A percentile compares a stretch with the other conserved stretches of the same genome.
phyloP scores from a whole-genome alignment of 2,329 filamentous ascomycete genomes.

The Metarhizium anisopliae region DNA sequence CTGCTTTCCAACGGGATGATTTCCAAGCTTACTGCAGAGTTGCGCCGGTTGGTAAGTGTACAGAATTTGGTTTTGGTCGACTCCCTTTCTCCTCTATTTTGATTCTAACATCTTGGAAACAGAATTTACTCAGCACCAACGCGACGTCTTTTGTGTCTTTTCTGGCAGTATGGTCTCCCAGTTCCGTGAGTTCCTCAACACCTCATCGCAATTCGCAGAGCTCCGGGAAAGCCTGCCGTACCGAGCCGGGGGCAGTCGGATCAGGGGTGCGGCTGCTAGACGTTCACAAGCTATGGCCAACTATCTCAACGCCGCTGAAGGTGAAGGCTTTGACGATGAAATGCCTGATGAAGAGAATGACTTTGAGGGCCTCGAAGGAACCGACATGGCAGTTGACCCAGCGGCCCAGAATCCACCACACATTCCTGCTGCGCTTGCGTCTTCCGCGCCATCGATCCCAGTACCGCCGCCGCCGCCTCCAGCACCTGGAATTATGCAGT shows the following conservation, averaged over 20 bases:
- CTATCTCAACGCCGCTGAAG: conserved; percentile 16
- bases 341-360: conserved; percentile 36
- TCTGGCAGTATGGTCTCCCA: conserved; percentile 74
- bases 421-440: conserved; percentile 6
- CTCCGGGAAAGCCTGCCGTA: conserved; percentile 25
- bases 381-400: conserved; percentile 28
- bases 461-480: conserved; percentile 20
- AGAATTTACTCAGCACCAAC: conserved; percentile 94
- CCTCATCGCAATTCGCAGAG: conserved; percentile 36
- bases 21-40: conserved; percentile 78
- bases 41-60: conserved; percentile 58
- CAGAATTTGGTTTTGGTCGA: not conserved
- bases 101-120: not conserved
- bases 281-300: conserved; percentile 11
- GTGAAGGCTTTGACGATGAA: conserved; percentile 32
- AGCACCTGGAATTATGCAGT: conserved; percentile 14
- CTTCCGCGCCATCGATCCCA: conserved; percentile 15
- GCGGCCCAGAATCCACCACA: conserved; percentile 16
- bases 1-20: conserved; percentile 79
- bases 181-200: conserved; percentile 71
- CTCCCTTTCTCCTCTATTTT: not conserved
- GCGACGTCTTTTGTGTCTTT: conserved; percentile 95
- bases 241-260: conserved; percentile 8
- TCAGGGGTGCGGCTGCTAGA: conserved; percentile 7
- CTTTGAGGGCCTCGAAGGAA: conserved; percentile 30